Evolutionary conservation across 2,329 filamentous ascomycete species (phyloP), one percentile per base, ranked within the genome.

Genomic region (Fusarium sp.): DNA sequence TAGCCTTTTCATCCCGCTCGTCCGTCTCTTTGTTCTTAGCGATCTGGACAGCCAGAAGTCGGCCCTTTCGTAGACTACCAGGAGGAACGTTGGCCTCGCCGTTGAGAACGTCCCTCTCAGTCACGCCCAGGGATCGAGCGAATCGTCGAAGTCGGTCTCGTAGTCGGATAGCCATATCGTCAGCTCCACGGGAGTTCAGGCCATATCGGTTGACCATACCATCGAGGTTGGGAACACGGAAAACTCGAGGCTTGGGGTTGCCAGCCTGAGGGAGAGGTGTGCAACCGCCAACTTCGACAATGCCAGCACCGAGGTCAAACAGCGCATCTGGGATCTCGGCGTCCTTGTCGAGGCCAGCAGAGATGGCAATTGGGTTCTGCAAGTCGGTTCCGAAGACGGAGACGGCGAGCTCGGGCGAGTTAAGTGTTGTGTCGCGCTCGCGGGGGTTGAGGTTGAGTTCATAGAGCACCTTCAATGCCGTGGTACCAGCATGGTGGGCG

Each of bases 11-110:
- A 76, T 98, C 93, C 47, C 86, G 85, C 76, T 97, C 94, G 21
- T 94, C 89, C 1, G 96, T 99, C 46, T 88, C 85, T 84, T 98
- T 98, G 83, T 98, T 98, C 89, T 99, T 99, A 52, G 95, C 94
- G 42, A 98, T 89, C 81, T 99, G 96, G 19, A 99, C 94, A 17
- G 93, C 91, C 65, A 99, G 85, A 60, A 98, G 82, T 63, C 91
- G 89, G 15, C 94, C 95, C 0, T 89, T 83, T 15, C 84, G 82
- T 73, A 99, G 83, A 79, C 92, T 93, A n/a, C 96, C 93, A 0
- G 94, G 91, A 1, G 94, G 93, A 1, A 97, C 93, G 38, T 81
- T 88, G 75, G 90, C 92, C 57, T 90, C 87, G 22, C 94, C 94
- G 72, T 96, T 86, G 38, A 98, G 83, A 1, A 99, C 90, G 14